Conservation (phyloP, 306 rosid genomes). For the Vachellia collinsii region DNA sequence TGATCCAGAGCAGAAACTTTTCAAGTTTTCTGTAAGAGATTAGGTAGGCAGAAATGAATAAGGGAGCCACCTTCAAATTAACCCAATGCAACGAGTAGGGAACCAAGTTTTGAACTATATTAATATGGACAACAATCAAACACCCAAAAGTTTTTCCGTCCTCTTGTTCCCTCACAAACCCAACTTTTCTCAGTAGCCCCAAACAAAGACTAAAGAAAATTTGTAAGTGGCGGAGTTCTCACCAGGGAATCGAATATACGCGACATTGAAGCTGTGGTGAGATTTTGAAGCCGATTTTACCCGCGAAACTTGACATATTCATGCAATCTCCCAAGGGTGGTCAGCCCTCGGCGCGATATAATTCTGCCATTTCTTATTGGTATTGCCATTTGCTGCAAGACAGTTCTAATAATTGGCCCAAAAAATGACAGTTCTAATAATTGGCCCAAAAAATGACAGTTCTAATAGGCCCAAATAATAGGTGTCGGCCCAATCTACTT, state of each 20-base stretch:
- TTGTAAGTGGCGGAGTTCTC: conserved; percentile 23
- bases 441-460: no score
- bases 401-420: neutral
- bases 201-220: conserved; percentile 33
- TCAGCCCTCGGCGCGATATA: neutral
- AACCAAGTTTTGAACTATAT: conserved; percentile 21
- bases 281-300: conserved; percentile 50
- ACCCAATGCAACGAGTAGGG: conserved; percentile 21
- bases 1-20: conserved; percentile 29
- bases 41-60: neutral
- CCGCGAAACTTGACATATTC: conserved; percentile 61
- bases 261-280: conserved; percentile 48
- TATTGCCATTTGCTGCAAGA: neutral
- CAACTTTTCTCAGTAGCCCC: conserved; percentile 22
- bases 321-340: conserved; percentile 17
- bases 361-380: no score
- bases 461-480: neutral
- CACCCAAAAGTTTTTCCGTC: conserved; percentile 4
- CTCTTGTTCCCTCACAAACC: neutral
- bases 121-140: neutral
- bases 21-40: neutral
- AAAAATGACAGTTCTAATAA: neutral
- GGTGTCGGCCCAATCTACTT: neutral
- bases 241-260: conserved; percentile 51
- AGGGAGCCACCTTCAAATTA: conserved; percentile 27